These are phyloP conservation scores for Purshia tridentata DNA, from an alignment of 306 rosid genomes.

Conservation along the genomic window DNA sequence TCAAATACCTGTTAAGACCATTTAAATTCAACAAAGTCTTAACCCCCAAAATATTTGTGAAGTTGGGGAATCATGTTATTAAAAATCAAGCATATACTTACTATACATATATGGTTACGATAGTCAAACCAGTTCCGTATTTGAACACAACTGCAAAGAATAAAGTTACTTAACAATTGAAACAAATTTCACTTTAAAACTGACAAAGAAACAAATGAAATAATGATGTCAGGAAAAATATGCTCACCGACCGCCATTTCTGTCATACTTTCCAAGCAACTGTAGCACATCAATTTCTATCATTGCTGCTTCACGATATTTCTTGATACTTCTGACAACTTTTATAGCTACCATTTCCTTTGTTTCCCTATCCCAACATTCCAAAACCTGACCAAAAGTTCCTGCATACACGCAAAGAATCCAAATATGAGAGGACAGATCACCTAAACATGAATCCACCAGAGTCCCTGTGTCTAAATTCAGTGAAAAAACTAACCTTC, in stretches of 20 bases:
- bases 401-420: constrained; percentile 19
- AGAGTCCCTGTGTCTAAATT: too few relatives aligned
- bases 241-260: constrained; percentile 73
- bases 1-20: constrained; percentile 92
- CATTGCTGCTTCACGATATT: constrained; percentile 84
- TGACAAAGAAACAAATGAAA: constrained; percentile 16
- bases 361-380: constrained; percentile 87
- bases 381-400: constrained; percentile 87
- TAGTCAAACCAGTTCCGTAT: constrained; percentile 97
- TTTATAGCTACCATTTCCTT: constrained; percentile 87
- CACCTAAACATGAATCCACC: neutral
- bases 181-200: constrained; percentile 20
- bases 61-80: constrained; percentile 28
- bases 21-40: constrained; percentile 51
- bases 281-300: constrained; percentile 80
- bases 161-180: constrained; percentile 56
- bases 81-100: constrained; percentile 51
- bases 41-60: constrained; percentile 32
- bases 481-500: constrained; percentile 46
- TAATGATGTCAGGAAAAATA: neutral
- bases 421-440: constrained; percentile 7
- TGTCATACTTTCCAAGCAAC: constrained; percentile 72
- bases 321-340: constrained; percentile 76
- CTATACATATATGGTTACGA: constrained; percentile 97
- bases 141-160: constrained; percentile 98